Base-by-base conservation (phyloP, 495 filamentous ascomycete species). In the Talaromyces ruber region DNA sequence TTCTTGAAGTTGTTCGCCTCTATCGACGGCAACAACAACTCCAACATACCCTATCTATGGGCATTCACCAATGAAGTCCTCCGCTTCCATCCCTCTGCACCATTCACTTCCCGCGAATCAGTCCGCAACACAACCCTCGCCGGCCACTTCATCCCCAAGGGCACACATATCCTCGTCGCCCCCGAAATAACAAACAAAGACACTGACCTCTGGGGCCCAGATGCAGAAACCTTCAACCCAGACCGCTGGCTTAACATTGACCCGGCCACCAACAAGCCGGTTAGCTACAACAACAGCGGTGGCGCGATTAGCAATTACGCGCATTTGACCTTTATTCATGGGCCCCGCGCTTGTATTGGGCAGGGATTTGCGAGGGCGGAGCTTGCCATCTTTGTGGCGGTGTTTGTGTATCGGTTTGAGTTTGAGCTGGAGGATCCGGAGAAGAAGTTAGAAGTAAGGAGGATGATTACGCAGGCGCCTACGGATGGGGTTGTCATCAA, bases 271-370 rank as follows among this genome's bases (percentile, higher is more conserved):
- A 54, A 28, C 22, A 54, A 54, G 16, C 6, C 22, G 16, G 28
- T 8, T 1, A 47, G 14, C 24, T 22, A 60, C 28, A 51, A 51
- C 22, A 75, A 75, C 72, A 69, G 84, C 71, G 72, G 75, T 70
- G 74, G 79, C 66, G 70, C 90, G 76, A 72, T 75, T 62, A 80
- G 82, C 67, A 90, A 90, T 67, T 84, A 84, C 65, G 85, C 88
- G 0, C 91, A 92, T 60, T 82, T 96, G 65, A 92, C 91, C 0
- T 97, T 97, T 71, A 83, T 89, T 55, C 84, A 91, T 63, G 92
- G 92, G 0, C 91, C 92, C 3, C 77, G 91, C 18, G 82, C 86
- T 37, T 97, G 92, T 67, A 92, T 97, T 47, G 92, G 92, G 21
- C 79, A 84, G 71, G 79, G 79, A 2, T 98, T 98, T 74, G 89